These are phyloP conservation scores for Dimocarpus longan DNA, from an alignment of 345 rosid genomes.

Conservation along the genomic window DNA sequence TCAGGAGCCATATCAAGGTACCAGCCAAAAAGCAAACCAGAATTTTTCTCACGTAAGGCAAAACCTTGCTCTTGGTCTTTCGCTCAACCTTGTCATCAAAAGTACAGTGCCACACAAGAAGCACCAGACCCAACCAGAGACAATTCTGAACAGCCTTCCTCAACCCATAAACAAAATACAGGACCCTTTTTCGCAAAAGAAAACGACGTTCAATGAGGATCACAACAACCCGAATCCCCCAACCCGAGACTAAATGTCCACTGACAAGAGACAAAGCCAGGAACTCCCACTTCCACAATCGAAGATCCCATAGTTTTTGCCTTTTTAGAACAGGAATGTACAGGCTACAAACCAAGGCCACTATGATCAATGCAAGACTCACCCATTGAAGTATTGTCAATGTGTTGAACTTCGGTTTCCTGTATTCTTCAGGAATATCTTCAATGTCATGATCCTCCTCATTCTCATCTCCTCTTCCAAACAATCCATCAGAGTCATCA, in stretches of 20 bases:
- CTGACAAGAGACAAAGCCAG: slow-evolving; percentile 43
- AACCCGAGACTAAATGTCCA: slow-evolving; percentile 47
- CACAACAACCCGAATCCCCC: slow-evolving; percentile 43
- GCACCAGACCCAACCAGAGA: slow-evolving; percentile 43
- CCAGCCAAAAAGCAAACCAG: slow-evolving; percentile 44
- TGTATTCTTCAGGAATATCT: slow-evolving; percentile 40
- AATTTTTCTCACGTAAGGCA: slow-evolving; percentile 44
- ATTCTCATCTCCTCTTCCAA: not conserved
- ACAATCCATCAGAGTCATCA: slow-evolving; percentile 19
- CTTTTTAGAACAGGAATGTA: slow-evolving; percentile 28
- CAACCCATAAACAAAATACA: slow-evolving; percentile 58
- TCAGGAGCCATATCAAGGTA: slow-evolving; percentile 49
- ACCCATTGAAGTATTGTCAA: slow-evolving; percentile 34
- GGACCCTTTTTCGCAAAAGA: slow-evolving; percentile 43
- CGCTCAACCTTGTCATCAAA: slow-evolving; percentile 34
- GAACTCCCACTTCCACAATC: slow-evolving; percentile 54
- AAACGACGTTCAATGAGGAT: slow-evolving; percentile 41
- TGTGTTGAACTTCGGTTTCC: slow-evolving; percentile 16
- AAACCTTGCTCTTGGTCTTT: slow-evolving; percentile 34
- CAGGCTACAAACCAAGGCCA: slow-evolving; percentile 37
- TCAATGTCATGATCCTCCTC: slow-evolving; percentile 29
- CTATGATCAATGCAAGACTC: slow-evolving; percentile 34
- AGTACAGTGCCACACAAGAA: slow-evolving; percentile 41
- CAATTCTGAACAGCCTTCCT: slow-evolving; percentile 45
- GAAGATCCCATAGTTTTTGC: slow-evolving; percentile 47